Evolutionary conservation across 1,139 yeast species (phyloP), one percentile per base, ranked within the genome.

Genomic region (Candida mesenterica): DNA sequence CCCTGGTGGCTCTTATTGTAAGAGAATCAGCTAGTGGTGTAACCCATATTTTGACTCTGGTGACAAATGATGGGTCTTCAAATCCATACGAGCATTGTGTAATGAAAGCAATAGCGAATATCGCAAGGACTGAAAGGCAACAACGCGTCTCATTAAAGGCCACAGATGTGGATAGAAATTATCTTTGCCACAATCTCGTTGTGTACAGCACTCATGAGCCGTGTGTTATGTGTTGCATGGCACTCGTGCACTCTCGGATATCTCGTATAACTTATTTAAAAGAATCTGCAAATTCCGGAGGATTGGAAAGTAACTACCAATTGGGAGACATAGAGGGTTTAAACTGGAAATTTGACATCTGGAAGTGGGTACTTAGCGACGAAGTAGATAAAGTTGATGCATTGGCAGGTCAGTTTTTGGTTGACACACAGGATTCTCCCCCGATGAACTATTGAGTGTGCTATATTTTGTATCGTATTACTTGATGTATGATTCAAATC

Each of bases 171-270:
- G 41, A 44, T 15, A 41, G 39, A 15, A 62, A 62, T 14, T 94
- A 94, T 53, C 69, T 94, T 7, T 90, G 97, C 52, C 75, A 82
- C 31, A 76, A 79, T 39, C 72, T 80, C 45, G 80, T 85, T 42
- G 89, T 92, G 0, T 89, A 86, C 52, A 84, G 94, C 1, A 84
- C 96, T 0, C 96, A 89, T 54, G 98, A 94, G 55, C 99, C 98
- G 1, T 94, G 98, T 55, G 76, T 87, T 0, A 94, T 92, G 97
- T 94, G 99, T 53, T 65, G 86, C 6, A 94, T 94, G 99, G 98
- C 97, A 0, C 66, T 94, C 24, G 82, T 90, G 8, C 98, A 94
- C 57, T 90, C 97, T 1, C 69, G 99, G 32, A 73, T 94, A 1
- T 72, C 78, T 10, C 66, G 89, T 38, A 62, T 92, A 26, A 66